Evolutionary conservation across 768 basidiomycete genomes (phyloP).

Genomic region (Rhizopogon vulgaris): DNA sequence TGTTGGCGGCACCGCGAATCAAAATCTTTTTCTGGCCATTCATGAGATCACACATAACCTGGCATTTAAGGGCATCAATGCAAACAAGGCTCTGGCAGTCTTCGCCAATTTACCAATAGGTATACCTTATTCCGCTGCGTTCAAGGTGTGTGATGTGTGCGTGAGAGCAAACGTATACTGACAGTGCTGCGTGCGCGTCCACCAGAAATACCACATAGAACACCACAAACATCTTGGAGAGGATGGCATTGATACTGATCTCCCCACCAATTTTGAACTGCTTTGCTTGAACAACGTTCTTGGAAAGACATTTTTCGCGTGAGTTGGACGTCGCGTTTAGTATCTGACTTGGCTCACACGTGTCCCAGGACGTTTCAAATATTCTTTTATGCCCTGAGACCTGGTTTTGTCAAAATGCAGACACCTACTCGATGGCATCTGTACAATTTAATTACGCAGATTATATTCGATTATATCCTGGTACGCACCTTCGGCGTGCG

Average conservation of each 20-base stretch:
- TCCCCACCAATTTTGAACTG: constrained; percentile 84
- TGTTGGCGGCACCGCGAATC: constrained; percentile 93
- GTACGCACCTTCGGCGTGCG: constrained; percentile 38
- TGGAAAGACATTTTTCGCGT: constrained; percentile 98
- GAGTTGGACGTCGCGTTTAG: constrained; percentile 23
- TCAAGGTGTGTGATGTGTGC: constrained; percentile 57
- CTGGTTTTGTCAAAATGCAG: constrained; percentile 86
- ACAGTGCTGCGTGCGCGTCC: constrained; percentile 1
- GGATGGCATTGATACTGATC: constrained; percentile 93
- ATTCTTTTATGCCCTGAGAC: constrained; percentile 94
- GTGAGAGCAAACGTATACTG: background rate
- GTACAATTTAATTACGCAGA: constrained; percentile 64
- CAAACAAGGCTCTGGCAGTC: constrained; percentile 85
- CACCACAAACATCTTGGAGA: constrained; percentile 96
- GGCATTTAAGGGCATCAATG: constrained; percentile 75
- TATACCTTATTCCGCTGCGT: constrained; percentile 90
- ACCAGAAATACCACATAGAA: constrained; percentile 89
- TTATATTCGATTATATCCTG: constrained; percentile 68
- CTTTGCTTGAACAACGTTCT: constrained; percentile 88
- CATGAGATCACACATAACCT: constrained; percentile 99
- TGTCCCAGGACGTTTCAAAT: constrained; percentile 88
- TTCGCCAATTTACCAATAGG: constrained; percentile 92
- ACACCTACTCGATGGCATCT: constrained; percentile 79
- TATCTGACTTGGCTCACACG: constrained; percentile 5
- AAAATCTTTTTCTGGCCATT: constrained; percentile 96